Percentiles rank a stretch among this genome's conserved stretches.
phyloP scores from a whole-genome alignment of 208 protist genomes.

The Leishmania turanica region DNA sequence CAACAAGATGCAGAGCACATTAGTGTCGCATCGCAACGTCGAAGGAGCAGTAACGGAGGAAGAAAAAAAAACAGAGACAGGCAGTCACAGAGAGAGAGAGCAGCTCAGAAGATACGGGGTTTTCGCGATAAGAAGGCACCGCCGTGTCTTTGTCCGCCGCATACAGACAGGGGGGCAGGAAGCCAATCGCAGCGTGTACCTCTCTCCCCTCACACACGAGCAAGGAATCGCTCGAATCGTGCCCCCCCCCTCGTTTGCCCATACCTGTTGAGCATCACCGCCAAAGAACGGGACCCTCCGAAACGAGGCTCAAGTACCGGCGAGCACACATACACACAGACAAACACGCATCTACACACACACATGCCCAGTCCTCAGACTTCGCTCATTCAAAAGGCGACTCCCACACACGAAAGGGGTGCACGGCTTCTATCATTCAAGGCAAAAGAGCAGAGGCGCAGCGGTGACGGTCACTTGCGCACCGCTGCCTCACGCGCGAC shows the following conservation, averaged over 20 bases:
- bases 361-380: not conserved
- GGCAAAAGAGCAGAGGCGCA: not conserved
- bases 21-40: not conserved
- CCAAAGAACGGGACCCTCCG: not conserved
- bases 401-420: not conserved
- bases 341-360: not conserved
- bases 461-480: slow-evolving; percentile 18
- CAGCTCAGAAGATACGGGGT: not conserved
- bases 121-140: not conserved
- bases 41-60: not conserved
- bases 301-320: not conserved
- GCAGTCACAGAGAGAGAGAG: not conserved
- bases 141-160: not conserved
- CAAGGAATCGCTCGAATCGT: not conserved
- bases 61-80: not conserved
- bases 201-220: not conserved
- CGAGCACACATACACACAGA: not conserved
- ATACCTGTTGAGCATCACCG: not conserved
- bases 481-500: slow-evolving; percentile 19
- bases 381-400: not conserved
- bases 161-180: not conserved
- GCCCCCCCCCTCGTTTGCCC: not conserved
- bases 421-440: not conserved
- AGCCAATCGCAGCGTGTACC: not conserved
- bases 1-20: not conserved